Conservation (phyloP, 805 yeast genomes). For the Kazachstania bromeliacearum region DNA sequence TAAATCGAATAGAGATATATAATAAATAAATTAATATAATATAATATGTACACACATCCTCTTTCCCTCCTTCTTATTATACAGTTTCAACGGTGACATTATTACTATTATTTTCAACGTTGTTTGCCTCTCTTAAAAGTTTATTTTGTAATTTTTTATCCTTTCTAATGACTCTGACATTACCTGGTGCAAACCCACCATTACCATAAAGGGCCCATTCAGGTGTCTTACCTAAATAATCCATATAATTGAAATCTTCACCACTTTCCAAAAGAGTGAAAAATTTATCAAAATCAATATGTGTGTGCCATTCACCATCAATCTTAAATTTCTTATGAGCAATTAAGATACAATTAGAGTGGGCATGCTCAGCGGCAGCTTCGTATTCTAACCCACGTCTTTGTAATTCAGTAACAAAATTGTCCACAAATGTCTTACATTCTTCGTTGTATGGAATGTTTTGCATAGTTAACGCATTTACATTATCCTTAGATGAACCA, state of each 20-base stretch:
- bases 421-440: constrained; percentile 64
- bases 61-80: not conserved
- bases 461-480: constrained; percentile 88
- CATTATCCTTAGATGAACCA: constrained; percentile 76
- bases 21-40: not conserved
- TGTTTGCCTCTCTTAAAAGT: constrained; percentile 1
- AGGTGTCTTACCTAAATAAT: constrained; percentile 74
- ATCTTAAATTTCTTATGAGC: constrained; percentile 67
- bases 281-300: constrained; percentile 70
- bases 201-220: constrained; percentile 89
- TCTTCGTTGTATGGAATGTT: constrained; percentile 92
- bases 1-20: not conserved
- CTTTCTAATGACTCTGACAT: constrained; percentile 50
- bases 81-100: constrained; percentile 1
- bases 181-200: constrained; percentile 87
- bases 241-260: constrained; percentile 61
- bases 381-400: constrained; percentile 65
- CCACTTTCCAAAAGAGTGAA: constrained; percentile 63
- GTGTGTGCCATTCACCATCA: constrained; percentile 75
- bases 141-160: constrained; percentile 36
- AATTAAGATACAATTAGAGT: constrained; percentile 81
- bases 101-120: not conserved
- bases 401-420: constrained; percentile 51
- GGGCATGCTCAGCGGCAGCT: constrained; percentile 92
- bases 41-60: not conserved